These are phyloP conservation scores for Aurantiochytrium sp. DNA, from an alignment of 108 stramenopile genomes.

Conservation along the genomic window DNA sequence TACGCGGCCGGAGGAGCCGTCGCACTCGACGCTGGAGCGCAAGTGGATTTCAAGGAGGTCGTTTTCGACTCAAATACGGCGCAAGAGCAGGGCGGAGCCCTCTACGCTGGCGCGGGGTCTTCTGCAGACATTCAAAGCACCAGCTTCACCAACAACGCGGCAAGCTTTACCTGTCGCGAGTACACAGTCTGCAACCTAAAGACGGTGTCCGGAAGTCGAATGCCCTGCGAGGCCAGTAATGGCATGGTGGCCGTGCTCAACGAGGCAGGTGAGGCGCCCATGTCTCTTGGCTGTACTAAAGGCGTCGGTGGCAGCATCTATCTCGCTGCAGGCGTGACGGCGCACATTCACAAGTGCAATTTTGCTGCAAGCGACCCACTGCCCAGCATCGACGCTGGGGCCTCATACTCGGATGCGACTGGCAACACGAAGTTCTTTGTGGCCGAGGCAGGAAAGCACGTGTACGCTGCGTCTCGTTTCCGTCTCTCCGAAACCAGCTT, in stretches of 20 bases:
- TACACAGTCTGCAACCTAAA: not conserved
- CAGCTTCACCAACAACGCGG: not conserved
- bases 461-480: not conserved
- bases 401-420: not conserved
- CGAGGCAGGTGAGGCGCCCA: not conserved
- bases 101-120: not conserved
- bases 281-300: not conserved
- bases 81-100: not conserved
- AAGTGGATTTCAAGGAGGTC: not conserved
- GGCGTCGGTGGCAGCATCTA: not conserved
- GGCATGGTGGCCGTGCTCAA: not conserved
- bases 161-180: not conserved
- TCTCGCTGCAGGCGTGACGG: not conserved
- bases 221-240: not conserved
- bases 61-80: not conserved
- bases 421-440: not conserved
- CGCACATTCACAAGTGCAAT: not conserved
- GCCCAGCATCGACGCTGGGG: not conserved
- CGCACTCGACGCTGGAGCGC: not conserved
- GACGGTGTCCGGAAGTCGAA: not conserved
- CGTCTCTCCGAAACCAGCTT: not conserved
- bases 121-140: not conserved
- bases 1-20: not conserved
- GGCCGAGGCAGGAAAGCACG: not conserved
- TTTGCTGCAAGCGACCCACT: not conserved